phyloP scores from a whole-genome alignment of 345 rosid genomes.

The Arabis hirsuta region DNA sequence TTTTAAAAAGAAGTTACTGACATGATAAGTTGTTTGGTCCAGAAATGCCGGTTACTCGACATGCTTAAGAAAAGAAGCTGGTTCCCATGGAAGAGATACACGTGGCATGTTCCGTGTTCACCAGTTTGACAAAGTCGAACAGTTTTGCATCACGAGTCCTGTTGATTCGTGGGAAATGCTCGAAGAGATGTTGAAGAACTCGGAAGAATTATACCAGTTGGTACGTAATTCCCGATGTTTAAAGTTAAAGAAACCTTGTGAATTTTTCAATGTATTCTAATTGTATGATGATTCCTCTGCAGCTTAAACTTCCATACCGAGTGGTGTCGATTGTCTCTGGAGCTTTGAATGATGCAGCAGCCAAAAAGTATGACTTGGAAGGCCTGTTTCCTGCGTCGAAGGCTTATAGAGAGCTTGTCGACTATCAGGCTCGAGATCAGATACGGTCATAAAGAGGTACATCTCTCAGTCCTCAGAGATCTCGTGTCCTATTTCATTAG shows the following conservation, averaged over 20 bases:
- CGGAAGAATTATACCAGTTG: slow-evolving; percentile 81
- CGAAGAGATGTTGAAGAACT: slow-evolving; percentile 90
- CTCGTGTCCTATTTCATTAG: neutral
- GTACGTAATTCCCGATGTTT: slow-evolving; percentile 36
- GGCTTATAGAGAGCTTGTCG: slow-evolving; percentile 86
- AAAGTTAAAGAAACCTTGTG: too few relatives aligned
- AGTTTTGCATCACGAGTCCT: slow-evolving; percentile 89
- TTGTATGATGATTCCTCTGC: slow-evolving; percentile 5
- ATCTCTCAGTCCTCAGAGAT: neutral
- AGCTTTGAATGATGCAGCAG: slow-evolving; percentile 91
- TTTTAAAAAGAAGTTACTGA: too few relatives aligned
- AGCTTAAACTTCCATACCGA: slow-evolving; percentile 88
- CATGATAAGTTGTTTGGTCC: neutral
- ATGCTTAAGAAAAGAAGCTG: slow-evolving; percentile 98
- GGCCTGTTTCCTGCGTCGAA: slow-evolving; percentile 93
- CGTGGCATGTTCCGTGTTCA: slow-evolving; percentile 96
- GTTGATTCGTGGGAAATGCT: slow-evolving; percentile 91
- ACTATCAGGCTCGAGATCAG: slow-evolving; percentile 72
- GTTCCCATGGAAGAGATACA: slow-evolving; percentile 94
- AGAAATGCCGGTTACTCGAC: slow-evolving; percentile 97
- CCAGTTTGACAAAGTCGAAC: slow-evolving; percentile 98
- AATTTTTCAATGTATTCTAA: too few relatives aligned
- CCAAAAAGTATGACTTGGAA: slow-evolving; percentile 92
- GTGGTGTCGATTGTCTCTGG: slow-evolving; percentile 89
- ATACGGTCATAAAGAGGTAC: slow-evolving; percentile 91